Evolutionary conservation across 2,329 filamentous ascomycete species (phyloP), one percentile per base, ranked within the genome.

Genomic region (Apiospora phragmitis): DNA sequence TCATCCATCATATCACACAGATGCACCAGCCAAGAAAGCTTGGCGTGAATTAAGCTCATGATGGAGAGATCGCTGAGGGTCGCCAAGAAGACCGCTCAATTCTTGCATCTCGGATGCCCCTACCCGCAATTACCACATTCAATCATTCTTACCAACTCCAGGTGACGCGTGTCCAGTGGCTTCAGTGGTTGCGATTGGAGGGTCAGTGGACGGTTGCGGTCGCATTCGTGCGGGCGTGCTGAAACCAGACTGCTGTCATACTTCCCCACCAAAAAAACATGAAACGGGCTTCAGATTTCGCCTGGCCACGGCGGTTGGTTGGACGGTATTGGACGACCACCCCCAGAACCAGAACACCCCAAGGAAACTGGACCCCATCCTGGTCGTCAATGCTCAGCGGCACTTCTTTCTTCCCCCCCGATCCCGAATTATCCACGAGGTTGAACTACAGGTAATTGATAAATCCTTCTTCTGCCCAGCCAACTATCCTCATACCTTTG

Each of bases 191-290:
- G 55, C 55, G 32, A 62, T 62, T 62, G 55, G 55, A 62, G 29
- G 55, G 55, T 62, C 55, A 21, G 5, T n/a, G 7, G 18, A n/a
- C 29, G 32, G 21, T n/a, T 38, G 29, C 29, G 11, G 55, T 62
- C 21, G 29, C 55, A 62, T 35, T 62, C 9, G 9, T 62, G 43
- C 43, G 43, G 43, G 43, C 21, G 51, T 32, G 51, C 55, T 62
- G 55, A 62, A 62, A 62, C 55, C 55, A 62, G 38, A 62, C 55
- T 62, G 55, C 32, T n/a, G 55, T 62, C 55, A 62, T 62, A 38
- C 55, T n/a, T n/a, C 32, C 32, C 29, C 55, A 62, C 29, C 18
- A 5, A 38, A 62, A 62, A 62, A n/a, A 55, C 26, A 62, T 62
- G 55, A 62, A 62, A 62, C 55, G 32, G 32, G 55, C 55, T 21